These are phyloP conservation scores for Leucoagaricus sp. DNA, from an alignment of 1,284 basidiomycete species.

Conservation along the genomic window DNA sequence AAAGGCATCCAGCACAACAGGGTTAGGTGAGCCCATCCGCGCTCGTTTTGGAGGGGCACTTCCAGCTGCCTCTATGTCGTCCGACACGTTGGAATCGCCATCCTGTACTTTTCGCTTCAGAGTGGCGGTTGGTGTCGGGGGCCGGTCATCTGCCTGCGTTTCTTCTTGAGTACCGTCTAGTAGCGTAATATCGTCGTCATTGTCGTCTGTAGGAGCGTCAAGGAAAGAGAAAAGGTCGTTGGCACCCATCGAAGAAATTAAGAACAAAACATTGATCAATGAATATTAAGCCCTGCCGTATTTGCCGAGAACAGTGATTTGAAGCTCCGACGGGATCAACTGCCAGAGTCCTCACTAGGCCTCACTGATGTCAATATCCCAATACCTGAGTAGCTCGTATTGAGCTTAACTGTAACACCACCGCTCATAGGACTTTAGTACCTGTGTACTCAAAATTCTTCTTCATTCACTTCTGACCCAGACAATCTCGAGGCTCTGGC, in stretches of 20 bases:
- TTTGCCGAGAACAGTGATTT: too few species aligned
- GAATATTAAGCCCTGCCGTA: constrained; percentile 1
- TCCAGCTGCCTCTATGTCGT: constrained; percentile 25
- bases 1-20: constrained; percentile 86
- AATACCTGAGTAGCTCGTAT: too few species aligned
- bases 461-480: too few species aligned
- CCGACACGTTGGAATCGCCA: constrained; percentile 17
- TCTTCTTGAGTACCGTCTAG: constrained; percentile 17
- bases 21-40: constrained; percentile 56
- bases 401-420: too few species aligned
- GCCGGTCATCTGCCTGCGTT: constrained; percentile 10
- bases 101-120: constrained; percentile 39
- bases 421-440: too few species aligned
- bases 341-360: too few species aligned
- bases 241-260: constrained; percentile 33
- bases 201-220: constrained; percentile 32
- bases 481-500: too few species aligned
- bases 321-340: constrained; percentile 1
- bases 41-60: constrained; percentile 47
- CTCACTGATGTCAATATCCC: too few species aligned
- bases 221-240: constrained; percentile 48
- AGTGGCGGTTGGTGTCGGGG: constrained; percentile 5
- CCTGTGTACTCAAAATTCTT: too few species aligned
- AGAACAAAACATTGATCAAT: neutral
- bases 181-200: constrained; percentile 23